A percentile compares a stretch with the other conserved stretches of the same genome.
Evolutionary conservation across 495 filamentous ascomycete genomes (phyloP).

Genomic region (Neurospora cerealis): DNA sequence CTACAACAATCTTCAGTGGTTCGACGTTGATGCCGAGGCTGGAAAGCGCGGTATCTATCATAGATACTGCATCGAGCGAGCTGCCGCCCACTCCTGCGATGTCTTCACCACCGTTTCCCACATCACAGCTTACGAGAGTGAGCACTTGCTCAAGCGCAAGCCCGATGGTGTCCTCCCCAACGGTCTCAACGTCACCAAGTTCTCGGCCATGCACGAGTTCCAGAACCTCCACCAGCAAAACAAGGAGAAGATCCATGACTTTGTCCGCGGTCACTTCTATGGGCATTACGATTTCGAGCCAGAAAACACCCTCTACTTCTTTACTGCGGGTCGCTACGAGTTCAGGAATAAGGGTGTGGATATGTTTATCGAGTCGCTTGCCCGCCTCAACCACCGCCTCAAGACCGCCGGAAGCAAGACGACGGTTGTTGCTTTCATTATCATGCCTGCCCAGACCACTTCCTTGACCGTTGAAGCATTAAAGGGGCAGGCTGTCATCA

Average conservation of each 20-base stretch:
- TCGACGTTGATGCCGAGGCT: conserved; percentile 93
- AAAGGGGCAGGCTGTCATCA: conserved; percentile 94
- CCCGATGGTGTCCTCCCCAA: conserved; percentile 95
- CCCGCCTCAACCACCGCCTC: conserved; percentile 85
- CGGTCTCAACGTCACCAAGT: conserved; percentile 96
- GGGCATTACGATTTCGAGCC: conserved; percentile 95
- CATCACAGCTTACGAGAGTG: conserved; percentile 95
- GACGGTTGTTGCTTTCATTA: conserved; percentile 97
- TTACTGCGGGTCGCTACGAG: conserved; percentile 93
- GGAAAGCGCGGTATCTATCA: conserved; percentile 98
- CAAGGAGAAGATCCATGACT: conserved; percentile 97
- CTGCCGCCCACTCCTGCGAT: conserved; percentile 80
- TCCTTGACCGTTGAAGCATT: conserved; percentile 92
- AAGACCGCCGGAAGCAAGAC: conserved; percentile 79
- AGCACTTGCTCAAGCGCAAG: conserved; percentile 95
- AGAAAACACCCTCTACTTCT: conserved; percentile 96
- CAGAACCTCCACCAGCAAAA: conserved; percentile 94
- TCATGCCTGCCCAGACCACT: conserved; percentile 97
- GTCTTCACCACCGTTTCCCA: conserved; percentile 99
- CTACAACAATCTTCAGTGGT: conserved; percentile 97
- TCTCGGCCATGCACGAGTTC: conserved; percentile 97
- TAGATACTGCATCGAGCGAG: conserved; percentile 94
- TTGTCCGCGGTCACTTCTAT: conserved; percentile 96
- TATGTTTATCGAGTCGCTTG: conserved; percentile 97
- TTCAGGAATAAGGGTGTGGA: conserved; percentile 98